These are phyloP conservation scores for Wallemia mellicola DNA, from an alignment of 1,284 basidiomycete genomes.

Conservation along the genomic window DNA sequence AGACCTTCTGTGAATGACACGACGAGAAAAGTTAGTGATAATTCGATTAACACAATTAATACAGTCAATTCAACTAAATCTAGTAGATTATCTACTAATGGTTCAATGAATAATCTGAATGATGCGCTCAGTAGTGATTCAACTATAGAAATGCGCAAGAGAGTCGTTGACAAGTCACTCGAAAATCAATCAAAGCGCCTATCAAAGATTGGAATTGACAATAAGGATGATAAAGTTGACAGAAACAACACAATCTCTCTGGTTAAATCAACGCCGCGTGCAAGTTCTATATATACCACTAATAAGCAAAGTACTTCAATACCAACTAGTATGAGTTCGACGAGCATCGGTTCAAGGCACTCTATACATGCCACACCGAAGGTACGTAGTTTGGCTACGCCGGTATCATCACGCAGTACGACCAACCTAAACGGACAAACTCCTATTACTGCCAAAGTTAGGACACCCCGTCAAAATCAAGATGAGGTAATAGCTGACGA, in stretches of 20 bases:
- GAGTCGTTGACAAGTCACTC: not conserved
- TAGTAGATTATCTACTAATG: not conserved
- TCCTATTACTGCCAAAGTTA: not conserved
- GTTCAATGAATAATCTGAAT: not conserved
- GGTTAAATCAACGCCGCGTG: not conserved
- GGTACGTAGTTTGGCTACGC: not conserved
- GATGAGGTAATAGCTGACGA: constrained; percentile 76
- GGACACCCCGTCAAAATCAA: constrained; percentile 23
- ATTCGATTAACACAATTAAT: not conserved
- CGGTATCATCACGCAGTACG: not conserved
- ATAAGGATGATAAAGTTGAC: not conserved
- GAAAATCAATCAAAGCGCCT: not conserved
- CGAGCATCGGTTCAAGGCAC: not conserved
- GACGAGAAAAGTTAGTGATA: not conserved
- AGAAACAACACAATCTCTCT: not conserved
- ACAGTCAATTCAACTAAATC: not conserved
- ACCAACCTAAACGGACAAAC: not conserved
- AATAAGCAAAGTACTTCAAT: not conserved
- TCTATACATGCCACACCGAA: not conserved
- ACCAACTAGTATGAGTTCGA: not conserved
- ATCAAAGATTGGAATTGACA: not conserved
- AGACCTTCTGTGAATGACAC: not conserved
- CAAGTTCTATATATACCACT: not conserved
- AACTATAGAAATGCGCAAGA: not conserved
- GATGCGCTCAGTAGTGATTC: not conserved